phyloP scores from a whole-genome alignment of 495 filamentous ascomycete species.

The Neurospora sp. region DNA sequence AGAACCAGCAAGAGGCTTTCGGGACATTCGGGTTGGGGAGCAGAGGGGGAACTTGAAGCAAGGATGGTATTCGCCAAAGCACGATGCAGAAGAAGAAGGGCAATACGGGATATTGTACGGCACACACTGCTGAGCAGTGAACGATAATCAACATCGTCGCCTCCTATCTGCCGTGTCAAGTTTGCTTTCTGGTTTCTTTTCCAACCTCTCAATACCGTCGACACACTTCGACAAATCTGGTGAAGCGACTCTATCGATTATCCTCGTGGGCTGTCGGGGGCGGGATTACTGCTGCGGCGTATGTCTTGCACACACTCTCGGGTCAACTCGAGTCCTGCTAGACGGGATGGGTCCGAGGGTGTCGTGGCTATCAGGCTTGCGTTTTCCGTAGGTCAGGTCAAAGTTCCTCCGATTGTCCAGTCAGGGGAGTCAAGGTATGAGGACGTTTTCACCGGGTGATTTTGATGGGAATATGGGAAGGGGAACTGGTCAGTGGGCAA shows the following conservation, averaged over 20 bases:
- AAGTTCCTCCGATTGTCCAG: constrained; percentile 8
- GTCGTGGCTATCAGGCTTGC: not conserved
- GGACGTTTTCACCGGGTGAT: not conserved
- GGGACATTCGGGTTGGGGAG: not conserved
- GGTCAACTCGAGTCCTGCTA: constrained; percentile 9
- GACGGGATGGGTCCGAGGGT: constrained; percentile 5
- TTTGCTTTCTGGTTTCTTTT: not conserved
- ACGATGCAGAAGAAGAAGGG: not conserved
- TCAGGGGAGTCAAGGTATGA: not conserved
- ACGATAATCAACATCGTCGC: constrained; percentile 6
- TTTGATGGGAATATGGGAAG: not conserved
- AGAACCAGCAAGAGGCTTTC: not conserved
- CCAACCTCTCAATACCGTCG: not conserved
- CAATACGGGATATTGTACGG: not conserved
- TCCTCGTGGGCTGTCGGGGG: not conserved
- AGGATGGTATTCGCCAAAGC: not conserved
- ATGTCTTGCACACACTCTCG: not conserved
- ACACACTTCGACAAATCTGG: not conserved
- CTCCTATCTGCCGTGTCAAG: constrained; percentile 1
- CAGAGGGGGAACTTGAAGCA: constrained; percentile 3
- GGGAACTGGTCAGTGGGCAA: not conserved
- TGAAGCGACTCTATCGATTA: not conserved
- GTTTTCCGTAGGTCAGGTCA: constrained; percentile 25
- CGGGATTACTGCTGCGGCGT: constrained; percentile 17
- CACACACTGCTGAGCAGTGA: not conserved